Percentiles rank a stretch among this genome's conserved stretches.
phyloP scores from a whole-genome alignment of 208 protist genomes.

The Wallacemonas rigidus region DNA sequence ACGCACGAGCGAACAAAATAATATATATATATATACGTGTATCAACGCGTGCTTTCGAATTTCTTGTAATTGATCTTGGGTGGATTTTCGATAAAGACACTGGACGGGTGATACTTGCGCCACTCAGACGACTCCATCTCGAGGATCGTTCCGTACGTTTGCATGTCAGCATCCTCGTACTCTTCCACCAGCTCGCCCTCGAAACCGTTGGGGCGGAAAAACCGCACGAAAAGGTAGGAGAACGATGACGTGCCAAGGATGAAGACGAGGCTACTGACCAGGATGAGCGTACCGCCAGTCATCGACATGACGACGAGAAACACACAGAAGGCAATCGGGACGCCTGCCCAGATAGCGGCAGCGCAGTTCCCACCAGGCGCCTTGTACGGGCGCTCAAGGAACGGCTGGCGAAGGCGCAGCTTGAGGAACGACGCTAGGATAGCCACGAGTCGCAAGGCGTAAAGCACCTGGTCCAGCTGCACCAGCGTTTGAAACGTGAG shows the following conservation, averaged over 20 bases:
- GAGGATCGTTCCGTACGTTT: slow-evolving; percentile 82
- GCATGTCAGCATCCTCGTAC: slow-evolving; percentile 82
- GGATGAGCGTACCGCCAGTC: slow-evolving; percentile 46
- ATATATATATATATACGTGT: background rate
- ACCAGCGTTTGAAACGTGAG: slow-evolving; percentile 84
- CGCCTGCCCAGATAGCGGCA: slow-evolving; percentile 54
- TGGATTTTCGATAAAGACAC: slow-evolving; percentile 62
- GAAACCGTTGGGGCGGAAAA: slow-evolving; percentile 76
- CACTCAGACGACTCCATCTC: slow-evolving; percentile 72
- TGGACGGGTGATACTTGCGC: slow-evolving; percentile 60
- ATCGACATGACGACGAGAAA: slow-evolving; percentile 76
- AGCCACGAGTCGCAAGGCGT: slow-evolving; percentile 75
- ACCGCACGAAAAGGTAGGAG: slow-evolving; percentile 63
- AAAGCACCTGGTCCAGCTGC: slow-evolving; percentile 85
- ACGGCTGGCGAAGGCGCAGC: slow-evolving; percentile 66
- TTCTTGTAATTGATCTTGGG: slow-evolving; percentile 42
- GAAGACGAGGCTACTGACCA: slow-evolving; percentile 53
- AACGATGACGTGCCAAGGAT: slow-evolving; percentile 61
- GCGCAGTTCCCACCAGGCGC: slow-evolving; percentile 63
- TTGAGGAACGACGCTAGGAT: slow-evolving; percentile 78
- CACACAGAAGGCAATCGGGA: slow-evolving; percentile 73
- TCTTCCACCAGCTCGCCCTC: slow-evolving; percentile 84
- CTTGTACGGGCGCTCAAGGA: slow-evolving; percentile 77
- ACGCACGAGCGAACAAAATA: background rate
- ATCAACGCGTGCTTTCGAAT: slow-evolving; percentile 26